These are phyloP conservation scores for Boeremia lycopersici DNA, from an alignment of 2,329 filamentous ascomycete genomes.

Conservation along the genomic window DNA sequence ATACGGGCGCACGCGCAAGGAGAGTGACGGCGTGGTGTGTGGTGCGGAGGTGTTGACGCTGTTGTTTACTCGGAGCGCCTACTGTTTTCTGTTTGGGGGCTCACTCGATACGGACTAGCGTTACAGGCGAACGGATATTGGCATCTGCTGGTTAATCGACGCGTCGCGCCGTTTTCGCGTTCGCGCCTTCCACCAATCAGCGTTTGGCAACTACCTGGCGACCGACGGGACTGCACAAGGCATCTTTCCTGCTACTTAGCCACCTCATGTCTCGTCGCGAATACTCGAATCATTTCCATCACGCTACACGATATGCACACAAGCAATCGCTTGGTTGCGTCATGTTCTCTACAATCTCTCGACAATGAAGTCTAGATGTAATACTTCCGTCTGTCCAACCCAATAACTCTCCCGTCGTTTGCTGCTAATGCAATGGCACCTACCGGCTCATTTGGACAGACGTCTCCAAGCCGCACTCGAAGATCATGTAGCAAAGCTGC, in stretches of 20 bases:
- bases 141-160: not conserved
- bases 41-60: constrained; percentile 6
- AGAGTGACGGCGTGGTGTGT: constrained; percentile 7
- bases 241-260: not conserved
- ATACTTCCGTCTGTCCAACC: constrained; percentile 26
- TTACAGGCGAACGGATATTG: not conserved
- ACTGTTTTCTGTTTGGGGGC: constrained; percentile 19
- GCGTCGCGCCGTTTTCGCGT: constrained; percentile 8
- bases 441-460: constrained; percentile 33
- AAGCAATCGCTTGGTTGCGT: not conserved
- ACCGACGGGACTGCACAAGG: not conserved
- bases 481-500: constrained; percentile 31
- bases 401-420: constrained; percentile 25
- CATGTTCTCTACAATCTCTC: not conserved
- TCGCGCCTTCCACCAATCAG: constrained; percentile 10
- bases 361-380: constrained; percentile 15
- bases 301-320: too few species aligned
- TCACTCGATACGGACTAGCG: constrained; percentile 11
- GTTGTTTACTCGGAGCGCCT: constrained; percentile 14
- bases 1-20: constrained; percentile 6
- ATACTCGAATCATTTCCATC: too few species aligned
- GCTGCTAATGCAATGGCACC: constrained; percentile 37
- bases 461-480: constrained; percentile 36
- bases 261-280: not conserved
- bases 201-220: too few species aligned